Evolutionary conservation across 78 protist species (phyloP).

Genomic region (Cyanophora paradoxa): DNA sequence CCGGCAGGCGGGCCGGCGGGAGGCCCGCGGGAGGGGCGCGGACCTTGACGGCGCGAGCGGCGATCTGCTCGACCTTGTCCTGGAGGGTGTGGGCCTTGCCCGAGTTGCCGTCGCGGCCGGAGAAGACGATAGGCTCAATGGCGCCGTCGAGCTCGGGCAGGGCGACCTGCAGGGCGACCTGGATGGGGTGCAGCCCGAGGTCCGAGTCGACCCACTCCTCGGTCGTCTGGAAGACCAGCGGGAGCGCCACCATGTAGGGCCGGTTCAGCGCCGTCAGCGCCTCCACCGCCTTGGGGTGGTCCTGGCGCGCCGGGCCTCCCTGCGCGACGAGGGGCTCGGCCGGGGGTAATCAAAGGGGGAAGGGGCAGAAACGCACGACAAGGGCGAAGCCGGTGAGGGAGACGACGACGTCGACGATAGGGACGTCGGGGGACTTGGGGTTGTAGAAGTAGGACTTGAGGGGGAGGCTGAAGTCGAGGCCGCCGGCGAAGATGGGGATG

Average conservation of each 20-base stretch:
- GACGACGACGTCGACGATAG: conserved; percentile 20
- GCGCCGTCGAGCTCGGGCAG: conserved; percentile 47
- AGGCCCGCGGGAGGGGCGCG: too few species aligned
- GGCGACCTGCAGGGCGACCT: conserved; percentile 44
- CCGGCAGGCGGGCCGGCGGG: too few species aligned
- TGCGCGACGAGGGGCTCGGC: too few species aligned
- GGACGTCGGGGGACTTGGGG: too few species aligned
- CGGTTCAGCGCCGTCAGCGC: conserved; percentile 26
- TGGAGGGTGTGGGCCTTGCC: conserved; percentile 6
- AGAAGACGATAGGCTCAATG: conserved; percentile 45
- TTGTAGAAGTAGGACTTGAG: conserved; percentile 13
- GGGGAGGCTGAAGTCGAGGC: conserved; percentile 29
- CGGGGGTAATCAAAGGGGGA: too few species aligned
- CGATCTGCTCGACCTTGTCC: conserved; percentile 5
- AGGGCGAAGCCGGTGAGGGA: conserved; percentile 45
- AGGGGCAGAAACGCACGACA: too few species aligned
- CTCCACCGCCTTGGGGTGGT: conserved; percentile 34
- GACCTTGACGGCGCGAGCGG: conserved; percentile 13
- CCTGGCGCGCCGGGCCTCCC: conserved; percentile 44
- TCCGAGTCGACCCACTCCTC: conserved; percentile 46
- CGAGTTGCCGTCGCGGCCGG: conserved; percentile 33
- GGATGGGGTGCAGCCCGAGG: conserved; percentile 46
- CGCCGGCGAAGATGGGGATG: conserved; percentile 28
- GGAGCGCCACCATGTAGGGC: conserved; percentile 32
- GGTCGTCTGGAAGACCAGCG: conserved; percentile 37